Conservation (phyloP, 2,329 filamentous ascomycete genomes). For the Elsinoe arachidis region DNA sequence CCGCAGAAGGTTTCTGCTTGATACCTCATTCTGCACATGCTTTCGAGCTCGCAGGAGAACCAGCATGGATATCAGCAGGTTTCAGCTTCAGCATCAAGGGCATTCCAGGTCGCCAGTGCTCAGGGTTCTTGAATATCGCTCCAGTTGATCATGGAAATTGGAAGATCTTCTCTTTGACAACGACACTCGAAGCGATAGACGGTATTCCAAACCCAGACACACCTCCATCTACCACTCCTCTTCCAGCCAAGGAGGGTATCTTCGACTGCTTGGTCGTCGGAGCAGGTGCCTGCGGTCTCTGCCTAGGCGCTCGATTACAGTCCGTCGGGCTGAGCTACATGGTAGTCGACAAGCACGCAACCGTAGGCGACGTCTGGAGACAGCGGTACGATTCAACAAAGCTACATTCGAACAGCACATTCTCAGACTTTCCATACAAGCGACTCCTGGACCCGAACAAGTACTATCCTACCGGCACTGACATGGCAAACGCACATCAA, state of each 20-base stretch:
- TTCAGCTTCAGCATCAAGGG: conserved; percentile 25
- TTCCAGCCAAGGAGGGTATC: conserved; percentile 17
- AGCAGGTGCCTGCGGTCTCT: conserved; percentile 32
- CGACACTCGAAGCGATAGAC: conserved; percentile 30
- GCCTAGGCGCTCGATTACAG: conserved; percentile 33
- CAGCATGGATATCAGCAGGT: conserved; percentile 21
- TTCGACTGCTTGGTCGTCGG: conserved; percentile 31
- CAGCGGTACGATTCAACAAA: conserved; percentile 36
- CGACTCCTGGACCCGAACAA: conserved; percentile 3
- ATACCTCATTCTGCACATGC: conserved; percentile 14
- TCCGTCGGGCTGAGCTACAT: conserved; percentile 30
- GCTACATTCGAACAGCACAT: conserved; percentile 32
- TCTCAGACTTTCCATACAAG: conserved; percentile 32
- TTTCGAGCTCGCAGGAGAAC: conserved; percentile 20
- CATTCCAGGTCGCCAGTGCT: conserved; percentile 20
- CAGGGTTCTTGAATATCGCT: conserved; percentile 28
- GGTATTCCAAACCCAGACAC: conserved; percentile 25
- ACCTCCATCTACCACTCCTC: conserved; percentile 15
- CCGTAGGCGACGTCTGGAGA: conserved; percentile 34
- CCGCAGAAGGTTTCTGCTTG: conserved; percentile 23
- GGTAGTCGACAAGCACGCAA: conserved; percentile 30
- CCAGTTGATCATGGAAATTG: conserved; percentile 27
- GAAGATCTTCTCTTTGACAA: conserved; percentile 34
- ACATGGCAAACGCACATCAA: conserved; percentile 16
- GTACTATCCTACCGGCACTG: conserved; percentile 20